Conservation (phyloP, 176 grass and related monocot species). For the Cenchrus purpureus region DNA sequence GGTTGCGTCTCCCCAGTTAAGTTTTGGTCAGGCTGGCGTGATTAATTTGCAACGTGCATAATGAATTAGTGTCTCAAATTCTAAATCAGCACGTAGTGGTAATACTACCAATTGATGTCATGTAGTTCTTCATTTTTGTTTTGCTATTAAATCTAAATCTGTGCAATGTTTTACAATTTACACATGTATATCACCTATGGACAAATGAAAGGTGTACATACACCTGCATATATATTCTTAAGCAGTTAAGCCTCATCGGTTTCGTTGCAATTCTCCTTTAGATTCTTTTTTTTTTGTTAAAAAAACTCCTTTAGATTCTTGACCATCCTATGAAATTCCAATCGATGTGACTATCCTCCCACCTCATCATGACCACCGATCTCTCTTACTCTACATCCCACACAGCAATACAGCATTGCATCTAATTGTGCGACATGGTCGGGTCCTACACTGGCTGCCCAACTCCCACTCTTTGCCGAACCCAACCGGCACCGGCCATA, state of each 20-base stretch:
- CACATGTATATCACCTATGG: background rate
- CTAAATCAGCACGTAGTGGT: background rate
- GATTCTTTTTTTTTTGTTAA: background rate
- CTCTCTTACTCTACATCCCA: too few species aligned
- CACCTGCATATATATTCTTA: too few species aligned
- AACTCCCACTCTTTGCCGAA: too few species aligned
- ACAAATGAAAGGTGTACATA: background rate
- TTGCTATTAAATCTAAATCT: background rate
- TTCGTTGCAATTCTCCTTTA: background rate
- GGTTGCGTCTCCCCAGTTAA: background rate
- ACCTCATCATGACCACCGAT: background rate
- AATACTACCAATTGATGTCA: background rate
- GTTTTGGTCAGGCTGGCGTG: constrained; percentile 1
- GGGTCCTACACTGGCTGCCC: too few species aligned
- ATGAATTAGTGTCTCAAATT: background rate
- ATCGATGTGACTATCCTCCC: background rate
- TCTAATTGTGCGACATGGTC: too few species aligned
- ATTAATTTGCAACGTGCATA: background rate
- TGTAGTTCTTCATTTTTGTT: background rate
- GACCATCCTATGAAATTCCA: background rate
- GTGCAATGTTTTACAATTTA: background rate
- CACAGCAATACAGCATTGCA: too few species aligned
- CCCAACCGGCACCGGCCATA: too few species aligned
- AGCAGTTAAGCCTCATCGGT: background rate
- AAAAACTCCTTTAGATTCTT: background rate